Evolutionary conservation across 768 basidiomycete species (phyloP).

Genomic region (Tubosaeta sp.): DNA sequence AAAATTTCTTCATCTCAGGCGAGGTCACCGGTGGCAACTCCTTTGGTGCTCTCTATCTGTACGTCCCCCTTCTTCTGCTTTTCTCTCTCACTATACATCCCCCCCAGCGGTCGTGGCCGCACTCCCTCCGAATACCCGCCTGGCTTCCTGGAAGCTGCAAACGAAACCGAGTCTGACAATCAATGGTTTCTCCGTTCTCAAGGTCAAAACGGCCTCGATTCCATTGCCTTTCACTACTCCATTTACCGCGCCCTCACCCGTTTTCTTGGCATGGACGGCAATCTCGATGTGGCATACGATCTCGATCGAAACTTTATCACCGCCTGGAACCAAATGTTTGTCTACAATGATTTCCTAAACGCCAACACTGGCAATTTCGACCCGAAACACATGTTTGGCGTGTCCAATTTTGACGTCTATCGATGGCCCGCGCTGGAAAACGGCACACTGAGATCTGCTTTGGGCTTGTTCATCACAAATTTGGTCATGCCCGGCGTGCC

Average conservation of each 20-base stretch:
- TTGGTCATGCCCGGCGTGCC: conserved; percentile 86
- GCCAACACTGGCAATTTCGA: conserved; percentile 60
- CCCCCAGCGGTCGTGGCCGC: conserved; percentile 76
- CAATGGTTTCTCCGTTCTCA: conserved; percentile 79
- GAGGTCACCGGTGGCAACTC: conserved; percentile 94
- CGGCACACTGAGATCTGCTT: conserved; percentile 69
- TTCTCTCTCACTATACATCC: background rate
- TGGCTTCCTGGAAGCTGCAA: conserved; percentile 65
- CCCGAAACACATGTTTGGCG: conserved; percentile 86
- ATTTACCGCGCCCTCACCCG: conserved; percentile 82
- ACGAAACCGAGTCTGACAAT: conserved; percentile 53
- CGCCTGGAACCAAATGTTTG: conserved; percentile 90
- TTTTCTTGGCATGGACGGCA: conserved; percentile 95
- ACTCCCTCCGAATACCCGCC: conserved; percentile 68
- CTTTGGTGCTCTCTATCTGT: conserved; percentile 86
- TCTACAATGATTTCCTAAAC: conserved; percentile 84
- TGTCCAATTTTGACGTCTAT: conserved; percentile 94
- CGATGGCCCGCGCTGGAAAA: conserved; percentile 88
- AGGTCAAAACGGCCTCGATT: conserved; percentile 61
- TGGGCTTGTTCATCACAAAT: conserved; percentile 75
- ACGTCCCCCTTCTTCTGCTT: conserved; percentile 24
- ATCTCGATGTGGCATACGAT: conserved; percentile 87
- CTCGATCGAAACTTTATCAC: conserved; percentile 77
- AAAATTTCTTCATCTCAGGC: conserved; percentile 86
- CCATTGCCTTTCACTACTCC: conserved; percentile 90